Evolutionary conservation across 345 rosid species (phyloP).

Genomic region (Populus davidiana): DNA sequence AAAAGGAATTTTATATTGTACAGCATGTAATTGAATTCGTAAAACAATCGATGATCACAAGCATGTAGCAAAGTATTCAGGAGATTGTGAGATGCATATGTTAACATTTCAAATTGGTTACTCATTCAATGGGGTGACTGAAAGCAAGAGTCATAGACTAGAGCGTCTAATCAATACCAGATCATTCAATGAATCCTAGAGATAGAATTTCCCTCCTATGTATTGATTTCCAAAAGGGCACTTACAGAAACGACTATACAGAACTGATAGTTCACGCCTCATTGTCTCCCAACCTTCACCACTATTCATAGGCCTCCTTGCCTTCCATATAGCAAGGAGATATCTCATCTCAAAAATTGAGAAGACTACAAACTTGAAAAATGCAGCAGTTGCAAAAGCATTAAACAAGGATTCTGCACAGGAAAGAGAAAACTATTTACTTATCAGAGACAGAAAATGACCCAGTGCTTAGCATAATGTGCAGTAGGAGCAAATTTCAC

Average conservation of each 20-base stretch:
- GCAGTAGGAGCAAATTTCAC: not conserved
- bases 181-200: not conserved
- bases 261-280: slow-evolving; percentile 93
- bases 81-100: not conserved
- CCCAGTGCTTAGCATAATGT: slow-evolving; percentile 1
- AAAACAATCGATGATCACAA: not conserved
- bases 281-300: slow-evolving; percentile 98
- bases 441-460: slow-evolving; percentile 16
- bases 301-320: slow-evolving; percentile 76
- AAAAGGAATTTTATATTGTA: not conserved
- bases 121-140: not conserved
- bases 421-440: slow-evolving; percentile 17
- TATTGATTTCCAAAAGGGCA: slow-evolving; percentile 7
- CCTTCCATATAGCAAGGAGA: slow-evolving; percentile 98
- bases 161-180: not conserved
- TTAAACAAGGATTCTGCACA: slow-evolving; percentile 87
- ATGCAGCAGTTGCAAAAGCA: slow-evolving; percentile 97
- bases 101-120: not conserved
- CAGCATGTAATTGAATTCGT: not conserved
- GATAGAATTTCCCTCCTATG: not conserved
- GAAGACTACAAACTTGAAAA: slow-evolving; percentile 97
- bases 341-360: slow-evolving; percentile 99
- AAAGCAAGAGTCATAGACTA: not conserved
- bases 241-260: slow-evolving; percentile 99
- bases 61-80: not conserved